Base-by-base conservation (phyloP, 768 basidiomycete genomes). In the Cystobasidium tubakii region DNA sequence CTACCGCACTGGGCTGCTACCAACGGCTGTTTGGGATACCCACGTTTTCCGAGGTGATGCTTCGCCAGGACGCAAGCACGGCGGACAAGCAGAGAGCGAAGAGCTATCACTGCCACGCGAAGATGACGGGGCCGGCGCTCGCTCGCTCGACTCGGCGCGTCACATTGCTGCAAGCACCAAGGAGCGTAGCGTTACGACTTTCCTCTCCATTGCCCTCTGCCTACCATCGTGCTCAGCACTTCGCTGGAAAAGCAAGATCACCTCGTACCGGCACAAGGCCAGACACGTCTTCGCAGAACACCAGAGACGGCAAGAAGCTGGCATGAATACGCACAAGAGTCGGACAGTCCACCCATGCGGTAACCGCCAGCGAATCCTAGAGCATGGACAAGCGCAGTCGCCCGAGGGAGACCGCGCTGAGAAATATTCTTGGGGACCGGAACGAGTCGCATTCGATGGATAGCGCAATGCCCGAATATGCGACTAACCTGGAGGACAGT, bases 391-490 rank as follows among this genome's bases (percentile, higher is more conserved):
- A 13, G 54, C 63, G 36, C 36, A 46, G 23, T 39, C 63, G 27
- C 33, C 27, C 57, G 33, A 60, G 29, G 29, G 33, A 27, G 57
- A 60, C 69, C 13, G 69, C 25, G 33, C 43, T 25, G 33, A 46
- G 19, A 39, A 31, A 23, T 62, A 66, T 31, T 73, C 72, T 64
- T 66, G 62, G 72, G 60, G 64, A 73, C 72, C 29, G 60, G 62
- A 73, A 73, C 62, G 72, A 62, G 36, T 73, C 72, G 72, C 66
- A 65, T 46, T 27, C 54, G 42, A 69, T 57, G 66, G 43, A 29
- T 31, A 46, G 66, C 63, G 25, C 3, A 46, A 23, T 65, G 63
- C 36, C 36, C 63, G 34, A 46, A 62, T n/a, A 39, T 34, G 54
- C 69, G 69, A 71, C 33, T 55, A 55, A 60, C 50, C 54, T 60